These are phyloP conservation scores for Alternaria ventricosa DNA, from an alignment of 2,329 filamentous ascomycete species.

Conservation along the genomic window DNA sequence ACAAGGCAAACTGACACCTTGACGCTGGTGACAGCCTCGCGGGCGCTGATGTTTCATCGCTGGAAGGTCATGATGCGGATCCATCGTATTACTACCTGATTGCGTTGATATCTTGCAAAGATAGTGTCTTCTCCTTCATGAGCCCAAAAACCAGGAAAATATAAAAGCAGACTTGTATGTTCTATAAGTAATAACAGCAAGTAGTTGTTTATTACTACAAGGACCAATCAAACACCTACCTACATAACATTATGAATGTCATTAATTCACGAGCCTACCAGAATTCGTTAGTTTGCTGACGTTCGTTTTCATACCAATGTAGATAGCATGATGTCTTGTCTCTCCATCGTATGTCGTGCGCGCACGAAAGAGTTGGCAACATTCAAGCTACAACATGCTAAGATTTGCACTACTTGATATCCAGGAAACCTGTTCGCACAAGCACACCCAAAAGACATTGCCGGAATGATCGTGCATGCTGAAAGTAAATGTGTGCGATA, in stretches of 20 bases:
- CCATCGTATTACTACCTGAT: neutral
- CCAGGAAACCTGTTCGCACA: neutral
- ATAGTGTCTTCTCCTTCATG: neutral
- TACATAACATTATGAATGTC: neutral
- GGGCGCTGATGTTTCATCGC: neutral
- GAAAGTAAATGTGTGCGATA: neutral
- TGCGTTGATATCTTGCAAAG: neutral
- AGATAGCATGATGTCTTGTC: too few species aligned
- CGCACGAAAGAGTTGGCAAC: neutral
- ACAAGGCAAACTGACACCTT: neutral
- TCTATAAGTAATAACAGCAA: neutral
- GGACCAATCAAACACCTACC: neutral
- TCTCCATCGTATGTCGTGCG: too few species aligned
- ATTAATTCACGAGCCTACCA: neutral
- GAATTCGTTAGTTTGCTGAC: neutral
- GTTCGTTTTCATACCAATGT: too few species aligned
- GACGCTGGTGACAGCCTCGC: conserved; percentile 9
- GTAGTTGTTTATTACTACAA: neutral
- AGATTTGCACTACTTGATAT: neutral
- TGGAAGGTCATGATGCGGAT: neutral
- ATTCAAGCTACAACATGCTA: neutral
- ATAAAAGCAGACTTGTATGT: too few species aligned
- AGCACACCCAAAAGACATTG: neutral
- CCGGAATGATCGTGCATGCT: neutral
- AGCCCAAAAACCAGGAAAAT: too few species aligned